Base-by-base conservation (phyloP, 805 yeast genomes). In the Yarrowia keelungensis region DNA sequence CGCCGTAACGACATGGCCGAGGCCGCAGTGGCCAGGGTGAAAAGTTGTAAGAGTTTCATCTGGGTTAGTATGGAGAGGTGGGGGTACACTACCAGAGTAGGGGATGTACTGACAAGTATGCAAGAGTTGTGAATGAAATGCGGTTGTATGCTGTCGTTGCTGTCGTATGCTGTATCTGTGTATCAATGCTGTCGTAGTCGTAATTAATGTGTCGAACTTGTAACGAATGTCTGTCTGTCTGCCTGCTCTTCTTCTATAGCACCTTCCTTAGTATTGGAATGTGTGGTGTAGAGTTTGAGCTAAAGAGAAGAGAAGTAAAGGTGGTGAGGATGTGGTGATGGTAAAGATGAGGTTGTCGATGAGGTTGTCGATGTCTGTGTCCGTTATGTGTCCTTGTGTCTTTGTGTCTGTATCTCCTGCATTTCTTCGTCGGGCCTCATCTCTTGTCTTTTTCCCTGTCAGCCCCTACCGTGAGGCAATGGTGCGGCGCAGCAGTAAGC, bases 1-100 rank as follows among this genome's bases (percentile, higher is more conserved):
- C 65, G 50, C 16, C 65, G 65, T 45, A 59, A 59, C 45, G 65
- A 59, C 51, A 59, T 43, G 42, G 65, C 65, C 51, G 51, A n/a
- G 11, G 42, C 65, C 51, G 32, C 8, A 1, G 65, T 59, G 42
- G 65, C 41, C 10, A 59, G 2, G 5, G 65, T 59, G 16, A 59
- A 39, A 2, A 59, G 3, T 16, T 16, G 35, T 5, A 59, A n/a
- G 8, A 59, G 51, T 42, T 59, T 59, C 65, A 59, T 59, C 62
- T 56, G 62, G 22, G 62, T 56, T 56, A 56, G 19, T 19, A 19
- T 19, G 19, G 19, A 19, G 19, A 19, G 19, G 19, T 19, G 19
- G 19, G 19, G 19, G 19, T 19, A 19, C n/a, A n/a, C n/a, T n/a
- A n/a, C 19, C 19, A 19, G 19, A 19, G 62, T 15, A 39, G 42